A percentile compares a stretch with the other conserved stretches of the same genome.
These are phyloP conservation scores for Populus hybrid DNA, from an alignment of 441 rosid genomes.

Conservation along the genomic window DNA sequence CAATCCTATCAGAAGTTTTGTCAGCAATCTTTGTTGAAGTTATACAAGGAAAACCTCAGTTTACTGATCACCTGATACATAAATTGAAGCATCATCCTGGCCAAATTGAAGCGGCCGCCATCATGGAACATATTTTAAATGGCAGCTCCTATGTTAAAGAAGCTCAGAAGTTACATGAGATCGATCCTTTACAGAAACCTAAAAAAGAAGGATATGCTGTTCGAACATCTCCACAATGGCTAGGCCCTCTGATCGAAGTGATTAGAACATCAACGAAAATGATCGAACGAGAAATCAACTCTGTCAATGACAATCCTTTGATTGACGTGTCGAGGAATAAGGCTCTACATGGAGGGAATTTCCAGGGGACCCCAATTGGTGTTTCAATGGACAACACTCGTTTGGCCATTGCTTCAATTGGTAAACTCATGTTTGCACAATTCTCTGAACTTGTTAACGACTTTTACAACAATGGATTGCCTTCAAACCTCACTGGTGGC, in stretches of 20 bases:
- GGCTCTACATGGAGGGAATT: constrained; percentile 80
- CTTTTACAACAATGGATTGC: constrained; percentile 81
- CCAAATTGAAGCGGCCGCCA: constrained; percentile 59
- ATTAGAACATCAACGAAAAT: constrained; percentile 53
- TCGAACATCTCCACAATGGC: constrained; percentile 71
- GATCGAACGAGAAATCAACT: constrained; percentile 67
- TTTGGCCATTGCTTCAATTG: constrained; percentile 54
- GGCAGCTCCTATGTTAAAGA: constrained; percentile 55
- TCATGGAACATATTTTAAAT: constrained; percentile 58
- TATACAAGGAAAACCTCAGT: constrained; percentile 58
- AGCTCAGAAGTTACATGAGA: constrained; percentile 47
- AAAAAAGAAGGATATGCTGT: constrained; percentile 68
- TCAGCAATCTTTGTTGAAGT: constrained; percentile 55
- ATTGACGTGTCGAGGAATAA: constrained; percentile 63
- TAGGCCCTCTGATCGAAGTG: constrained; percentile 67
- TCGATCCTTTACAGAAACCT: constrained; percentile 60
- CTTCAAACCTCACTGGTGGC: constrained; percentile 69
- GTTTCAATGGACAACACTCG: constrained; percentile 73
- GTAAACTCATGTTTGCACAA: constrained; percentile 83
- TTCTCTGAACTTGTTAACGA: constrained; percentile 81
- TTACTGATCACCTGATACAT: constrained; percentile 54
- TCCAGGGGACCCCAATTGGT: constrained; percentile 89
- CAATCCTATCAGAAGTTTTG: constrained; percentile 39
- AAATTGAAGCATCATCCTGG: constrained; percentile 62
- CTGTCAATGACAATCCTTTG: constrained; percentile 72